Conservation (phyloP, 2,329 filamentous ascomycete genomes). For the Aureobasidium sp. region DNA sequence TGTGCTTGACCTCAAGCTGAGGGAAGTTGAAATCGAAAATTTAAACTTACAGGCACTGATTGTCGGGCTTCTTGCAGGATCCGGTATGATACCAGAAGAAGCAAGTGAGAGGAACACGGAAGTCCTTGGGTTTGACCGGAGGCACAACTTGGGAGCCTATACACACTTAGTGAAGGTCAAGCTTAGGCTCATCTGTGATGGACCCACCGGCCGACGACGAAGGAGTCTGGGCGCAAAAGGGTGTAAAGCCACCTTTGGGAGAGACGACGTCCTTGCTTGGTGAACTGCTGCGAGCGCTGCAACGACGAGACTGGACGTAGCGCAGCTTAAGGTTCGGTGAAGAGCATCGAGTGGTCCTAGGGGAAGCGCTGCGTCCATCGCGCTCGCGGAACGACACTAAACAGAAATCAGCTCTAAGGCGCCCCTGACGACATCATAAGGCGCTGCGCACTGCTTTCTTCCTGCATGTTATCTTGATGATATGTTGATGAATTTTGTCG, state of each 20-base stretch:
- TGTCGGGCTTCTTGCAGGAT: slow-evolving; percentile 9
- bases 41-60: slow-evolving; percentile 5
- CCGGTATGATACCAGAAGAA: slow-evolving; percentile 11
- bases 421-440: no score
- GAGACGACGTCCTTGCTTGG: neutral
- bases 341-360: neutral
- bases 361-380: neutral
- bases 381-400: neutral
- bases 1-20: neutral
- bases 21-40: neutral
- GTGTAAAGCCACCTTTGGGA: neutral
- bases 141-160: neutral
- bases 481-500: neutral
- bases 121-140: neutral
- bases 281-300: neutral
- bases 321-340: neutral
- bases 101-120: slow-evolving; percentile 6
- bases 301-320: neutral
- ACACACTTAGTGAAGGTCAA: neutral
- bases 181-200: no score
- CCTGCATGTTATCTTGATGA: neutral
- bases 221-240: neutral
- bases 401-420: neutral
- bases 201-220: neutral
- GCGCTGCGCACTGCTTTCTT: neutral